Evolutionary conservation across 805 yeast genomes (phyloP), one percentile per base, ranked within the genome.

Genomic region (Yamadazyma tumulicola): DNA sequence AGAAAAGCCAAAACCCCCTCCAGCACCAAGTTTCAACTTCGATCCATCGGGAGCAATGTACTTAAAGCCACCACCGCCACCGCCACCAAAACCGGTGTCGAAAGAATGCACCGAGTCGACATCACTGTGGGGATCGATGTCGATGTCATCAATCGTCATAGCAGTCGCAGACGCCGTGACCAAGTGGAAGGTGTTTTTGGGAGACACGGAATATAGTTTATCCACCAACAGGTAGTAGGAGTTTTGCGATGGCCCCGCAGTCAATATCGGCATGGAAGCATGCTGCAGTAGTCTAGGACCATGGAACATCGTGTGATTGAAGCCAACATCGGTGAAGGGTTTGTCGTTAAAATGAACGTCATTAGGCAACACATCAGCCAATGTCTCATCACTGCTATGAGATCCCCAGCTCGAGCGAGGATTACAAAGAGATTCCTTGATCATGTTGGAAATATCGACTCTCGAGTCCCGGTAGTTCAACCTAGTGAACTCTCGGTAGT

Each of bases 121-220:
- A 29, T 41, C 45, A n/a, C 28, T 29, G 14, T 30, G 14, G 18
- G 19, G 12, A 6, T 33, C 36, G 8, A 14, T 5, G 9, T 35
- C 38, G 7, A 39, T 26, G 5, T 38, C 45, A 25, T 41, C 37
- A 11, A 31, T 25, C 4, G 39, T 28, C 36, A 43, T 32, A n/a
- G 57, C 58, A 21, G 45, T 41, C 4, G 57, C 57, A 9, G 51
- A 47, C 11, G 52, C 58, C 14, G 47, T 46, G 30, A 58, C 50
- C 26, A 61, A 46, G 43, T 65, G 62, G 34, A 51, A 54, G 0
- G 72, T 64, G 38, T 66, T 63, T 31, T 51, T 61, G 0, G 72
- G 72, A 3, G 69, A 62, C 5, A 66, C 63, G 1, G 70, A 59
- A 39, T 62, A 65, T 19, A 63, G 43, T 34, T 54, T 57, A 31